Evolutionary conservation across 2,329 filamentous ascomycete genomes (phyloP), one percentile per base, ranked within the genome.

Genomic region (Teratosphaeria nubilosa): DNA sequence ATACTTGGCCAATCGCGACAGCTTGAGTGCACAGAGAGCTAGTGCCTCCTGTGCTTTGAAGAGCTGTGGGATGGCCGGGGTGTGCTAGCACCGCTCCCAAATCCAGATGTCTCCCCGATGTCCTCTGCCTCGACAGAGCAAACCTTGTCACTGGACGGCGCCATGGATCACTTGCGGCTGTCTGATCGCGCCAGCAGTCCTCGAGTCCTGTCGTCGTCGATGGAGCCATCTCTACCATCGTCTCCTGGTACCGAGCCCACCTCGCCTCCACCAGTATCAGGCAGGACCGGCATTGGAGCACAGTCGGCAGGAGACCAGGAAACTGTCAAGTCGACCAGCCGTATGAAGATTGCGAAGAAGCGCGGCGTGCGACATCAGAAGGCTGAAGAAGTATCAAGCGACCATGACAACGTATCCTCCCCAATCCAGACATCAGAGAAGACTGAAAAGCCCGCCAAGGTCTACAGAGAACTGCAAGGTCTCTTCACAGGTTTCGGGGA

Each of bases 41-140:
- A 41, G 24, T 62, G 60, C 41, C 54, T 62, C n/a, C 45, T 53
- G 32, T 62, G 60, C 52, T 53, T 62, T 2, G 60, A 62, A 37
- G 25, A 54, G n/a, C 37, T 62, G 37, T 62, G 60, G 60, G 48
- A 56, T 27, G 60, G 58, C 7, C 45, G 51, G 27, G 58, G 54
- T 14, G 57, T 62, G 55, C 9, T 57, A 6, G 52, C 25, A 13
- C 48, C 52, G 11, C 45, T 60, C 11, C 58, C 58, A 16, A 22
- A 54, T 6, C 32, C 54, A 22, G 51, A 45, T 20, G 53, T 58
- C 34, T 10, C n/a, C 20, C 16, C 25, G 25, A n/a, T 16, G 7
- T 30, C 27, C 30, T 16, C 22, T 10, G 20, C 41, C n/a, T 48
- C 41, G 3, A 20, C 41, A 48, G 41, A 48, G 16, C 41, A 48